These are phyloP conservation scores for Aspergillus caelatus DNA, from an alignment of 2,329 filamentous ascomycete genomes.

Conservation along the genomic window DNA sequence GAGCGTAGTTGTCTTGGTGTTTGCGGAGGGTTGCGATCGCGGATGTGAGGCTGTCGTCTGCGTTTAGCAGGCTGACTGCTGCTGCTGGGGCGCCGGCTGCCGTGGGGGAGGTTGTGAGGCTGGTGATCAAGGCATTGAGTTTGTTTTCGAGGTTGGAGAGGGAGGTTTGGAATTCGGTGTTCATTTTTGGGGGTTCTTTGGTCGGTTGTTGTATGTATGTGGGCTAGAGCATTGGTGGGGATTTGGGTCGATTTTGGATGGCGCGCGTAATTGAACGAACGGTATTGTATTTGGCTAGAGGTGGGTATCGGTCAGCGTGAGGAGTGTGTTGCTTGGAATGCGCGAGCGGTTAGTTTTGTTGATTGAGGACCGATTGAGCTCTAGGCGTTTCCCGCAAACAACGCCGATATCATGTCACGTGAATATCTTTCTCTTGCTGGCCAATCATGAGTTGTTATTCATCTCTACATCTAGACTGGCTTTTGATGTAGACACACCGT, in stretches of 20 bases:
- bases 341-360: background rate
- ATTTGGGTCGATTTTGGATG: background rate
- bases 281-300: background rate
- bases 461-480: background rate
- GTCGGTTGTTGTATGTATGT: background rate
- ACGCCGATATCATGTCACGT: background rate
- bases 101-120: conserved; percentile 48
- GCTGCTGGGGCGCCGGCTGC: conserved; percentile 46
- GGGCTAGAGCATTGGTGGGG: background rate
- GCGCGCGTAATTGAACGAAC: background rate
- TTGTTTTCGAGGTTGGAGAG: conserved; percentile 46
- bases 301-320: background rate
- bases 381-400: background rate
- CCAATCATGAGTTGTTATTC: background rate
- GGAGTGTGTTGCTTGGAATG: background rate
- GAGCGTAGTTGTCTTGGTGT: conserved; percentile 49
- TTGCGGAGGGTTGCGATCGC: conserved; percentile 45
- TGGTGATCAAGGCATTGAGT: conserved; percentile 45
- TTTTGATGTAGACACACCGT: too few relatives aligned
- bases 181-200: conserved; percentile 35
- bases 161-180: conserved; percentile 40
- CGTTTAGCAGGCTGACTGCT: conserved; percentile 42
- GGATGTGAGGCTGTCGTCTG: conserved; percentile 46
- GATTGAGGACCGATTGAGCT: background rate
- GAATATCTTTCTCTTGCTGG: background rate